phyloP scores from a whole-genome alignment of 2,329 filamentous ascomycete genomes.

The Botrytis medusae region DNA sequence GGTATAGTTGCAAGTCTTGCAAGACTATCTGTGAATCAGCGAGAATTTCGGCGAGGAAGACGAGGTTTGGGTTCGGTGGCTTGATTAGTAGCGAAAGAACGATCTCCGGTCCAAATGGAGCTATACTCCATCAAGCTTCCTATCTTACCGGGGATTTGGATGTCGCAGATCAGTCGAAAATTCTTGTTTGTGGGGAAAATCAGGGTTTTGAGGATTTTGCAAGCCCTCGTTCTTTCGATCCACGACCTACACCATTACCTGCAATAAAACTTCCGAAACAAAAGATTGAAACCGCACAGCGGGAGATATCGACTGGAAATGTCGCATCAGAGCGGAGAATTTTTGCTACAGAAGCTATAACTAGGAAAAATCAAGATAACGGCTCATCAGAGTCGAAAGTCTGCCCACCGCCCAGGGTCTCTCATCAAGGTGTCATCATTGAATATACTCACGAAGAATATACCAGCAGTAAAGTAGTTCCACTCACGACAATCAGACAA shows the following conservation, averaged over 20 bases:
- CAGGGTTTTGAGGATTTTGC: neutral
- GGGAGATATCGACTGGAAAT: neutral
- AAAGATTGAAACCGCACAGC: neutral
- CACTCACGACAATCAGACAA: slow-evolving; percentile 24
- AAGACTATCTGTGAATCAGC: neutral
- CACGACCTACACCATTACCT: neutral
- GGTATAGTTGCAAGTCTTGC: neutral
- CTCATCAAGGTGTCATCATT: neutral
- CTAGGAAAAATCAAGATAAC: neutral
- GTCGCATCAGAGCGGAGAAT: neutral
- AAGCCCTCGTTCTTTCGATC: too few relatives aligned
- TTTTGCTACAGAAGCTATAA: neutral
- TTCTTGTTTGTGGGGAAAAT: neutral
- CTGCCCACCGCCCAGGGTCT: neutral
- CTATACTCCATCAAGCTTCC: neutral
- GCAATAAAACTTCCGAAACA: neutral
- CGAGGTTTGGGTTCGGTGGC: neutral
- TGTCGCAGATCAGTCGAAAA: neutral
- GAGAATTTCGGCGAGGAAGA: neutral
- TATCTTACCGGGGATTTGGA: neutral
- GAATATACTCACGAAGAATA: slow-evolving; percentile 25
- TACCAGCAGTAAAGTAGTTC: slow-evolving; percentile 20
- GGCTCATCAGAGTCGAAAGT: neutral
- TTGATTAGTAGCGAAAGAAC: neutral
- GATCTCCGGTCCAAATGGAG: too few relatives aligned